Evolutionary conservation across 176 grass and related monocot genomes (phyloP), one percentile per base, ranked within the genome.

Genomic region (Ensete glaucum): DNA sequence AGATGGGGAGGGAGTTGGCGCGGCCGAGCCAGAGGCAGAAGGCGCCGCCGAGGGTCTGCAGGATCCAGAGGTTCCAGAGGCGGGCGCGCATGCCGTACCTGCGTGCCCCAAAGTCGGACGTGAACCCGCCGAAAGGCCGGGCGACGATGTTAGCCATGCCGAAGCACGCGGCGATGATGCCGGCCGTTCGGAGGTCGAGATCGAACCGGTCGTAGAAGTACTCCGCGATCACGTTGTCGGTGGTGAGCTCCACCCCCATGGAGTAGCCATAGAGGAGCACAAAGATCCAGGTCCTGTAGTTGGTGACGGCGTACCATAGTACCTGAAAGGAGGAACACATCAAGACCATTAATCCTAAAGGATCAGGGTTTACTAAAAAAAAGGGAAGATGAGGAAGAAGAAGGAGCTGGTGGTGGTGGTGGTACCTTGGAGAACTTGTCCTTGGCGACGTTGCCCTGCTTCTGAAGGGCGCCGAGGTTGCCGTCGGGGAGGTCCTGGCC

Each of bases 161-260:
- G 15, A 97, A 97, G 76, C 85, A 90, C 2, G 93, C 93, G 5
- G 90, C 93, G 49, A 97, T 93, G 68, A 52, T 90, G 26, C 93
- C 90, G 2, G 93, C 85, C 8, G 74, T 80, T 1, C 90, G 87
- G 7, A 97, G 87, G 72, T 93, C 83, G 2, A 97, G 87, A 67
- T 90, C 74, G 76, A 97, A 97, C 8, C 52, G 83, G 57, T 97
- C 90, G 62, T 75, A 93, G 83, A 73, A 87, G 80, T 97, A 97
- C 81, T 97, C 90, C 2, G 90, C 87, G 64, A 97, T 97, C 52
- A 97, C 85, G n/a, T 97, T 97, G 78, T 93, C 88, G 1, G 90
- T 97, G 26, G 90, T 97, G 13, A 93, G 85, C 85, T 97, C 87
- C 11, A 97, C 93, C 5, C 93, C 93, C 93, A 97, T 97, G 67